Base-by-base conservation (phyloP, 306 rosid species). In the Vigna angularis region DNA sequence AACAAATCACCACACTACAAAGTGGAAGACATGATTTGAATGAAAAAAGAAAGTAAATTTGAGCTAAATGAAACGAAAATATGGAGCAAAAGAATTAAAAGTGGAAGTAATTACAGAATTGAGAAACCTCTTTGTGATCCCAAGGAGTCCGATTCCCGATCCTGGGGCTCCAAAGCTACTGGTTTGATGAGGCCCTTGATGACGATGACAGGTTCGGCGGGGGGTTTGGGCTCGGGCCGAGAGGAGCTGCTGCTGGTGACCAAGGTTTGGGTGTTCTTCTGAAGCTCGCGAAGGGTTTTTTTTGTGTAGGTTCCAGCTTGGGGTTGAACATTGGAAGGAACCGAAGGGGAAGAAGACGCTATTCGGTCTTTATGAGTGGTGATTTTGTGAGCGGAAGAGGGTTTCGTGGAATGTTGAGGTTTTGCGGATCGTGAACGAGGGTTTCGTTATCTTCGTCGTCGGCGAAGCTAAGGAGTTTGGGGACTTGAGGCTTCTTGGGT, bases 211-310 rank as follows among this genome's bases (percentile, higher is more conserved):
- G 98, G 93, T 53, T 94, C 97, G n/a, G 93, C 66, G 3, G 90
- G 59, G 18, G 95, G 88, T 82, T 86, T 86, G 15, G 90, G 80
- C 56, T 90, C 89, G 28, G 81, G 44, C 3, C 79, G 82, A 15
- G 82, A 71, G 40, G 82, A 17, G 45, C 85, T 86, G 58, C 57
- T 51, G 50, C 90, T 83, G 16, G 71, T 71, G 68, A 87, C 93
- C 18, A 95, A 86, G 70, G 96, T 95, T 82, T 97, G 91, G 3
- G 98, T 89, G 78, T 92, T 92, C 89, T 95, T 95, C 90, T 92
- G 98, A 14, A 94, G 95, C 83, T 92, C 97, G 2, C 83, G 97
- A 70, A 94, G 97, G 6, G 98, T 88, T 81, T 94, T 97, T 70
- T 84, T 88, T 74, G 98, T 95, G 83, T 95, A 95, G 17, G 82